Base-by-base conservation (phyloP, 139 green algal species). In the Volvox africanus region DNA sequence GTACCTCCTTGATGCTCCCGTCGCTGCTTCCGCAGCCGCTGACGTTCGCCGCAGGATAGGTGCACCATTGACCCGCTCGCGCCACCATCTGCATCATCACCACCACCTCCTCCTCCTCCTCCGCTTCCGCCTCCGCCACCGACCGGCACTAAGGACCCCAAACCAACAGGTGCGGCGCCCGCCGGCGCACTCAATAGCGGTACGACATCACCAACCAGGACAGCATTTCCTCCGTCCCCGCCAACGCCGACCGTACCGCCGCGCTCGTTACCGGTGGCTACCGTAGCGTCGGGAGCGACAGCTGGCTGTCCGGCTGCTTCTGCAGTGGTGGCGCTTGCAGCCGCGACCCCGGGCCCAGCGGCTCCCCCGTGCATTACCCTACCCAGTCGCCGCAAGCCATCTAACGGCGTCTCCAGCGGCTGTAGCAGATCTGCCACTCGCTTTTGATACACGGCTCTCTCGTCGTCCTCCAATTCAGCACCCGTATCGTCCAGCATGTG, bases 371-470 rank as follows among this genome's bases (percentile, higher is more conserved):
- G 80, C 86, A 90, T 65, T 30, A 62, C 20, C 71, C 36, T 80
- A 22, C 92, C 95, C 78, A 97, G 90, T 36, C 95, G 89, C 61
- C 95, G 62, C 61, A 97, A 92, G 24, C 92, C 96, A 12, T 92
- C 88, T 67, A 97, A 90, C 28, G 95, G 93, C 26, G 89, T 95
- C 88, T 97, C 96, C 13, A 91, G 92, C 0, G 92, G 91, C 88
- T 76, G 80, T 82, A 97, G 92, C 92, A 97, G 88, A 20, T 94
- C 93, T 18, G 92, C 87, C 0, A 97, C 65, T 26, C 92, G 78
- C 73, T 91, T 82, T 89, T 96, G 95, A 65, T 89, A 91, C 21
- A 78, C 75, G 11, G 67, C 69, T n/a, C 92, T 61, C n/a, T 96
- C 87, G 24, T 95, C 91, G 0, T 92, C 71, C 14, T 36, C 73